These are phyloP conservation scores for Bruguiera gymnorhiza DNA, from an alignment of 345 rosid species.

Conservation along the genomic window DNA sequence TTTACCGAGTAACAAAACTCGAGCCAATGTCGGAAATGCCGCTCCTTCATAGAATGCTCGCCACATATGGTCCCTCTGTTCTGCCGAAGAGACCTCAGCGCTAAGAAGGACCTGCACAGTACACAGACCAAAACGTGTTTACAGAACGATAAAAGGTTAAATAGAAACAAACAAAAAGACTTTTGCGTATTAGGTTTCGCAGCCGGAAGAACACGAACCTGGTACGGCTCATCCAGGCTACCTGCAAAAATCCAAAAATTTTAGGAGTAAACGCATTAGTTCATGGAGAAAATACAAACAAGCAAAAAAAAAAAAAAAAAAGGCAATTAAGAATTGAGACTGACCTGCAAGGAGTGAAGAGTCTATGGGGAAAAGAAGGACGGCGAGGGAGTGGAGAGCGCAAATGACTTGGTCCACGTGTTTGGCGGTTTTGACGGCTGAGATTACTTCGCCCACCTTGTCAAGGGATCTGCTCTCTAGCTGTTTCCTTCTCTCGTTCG, in stretches of 20 bases:
- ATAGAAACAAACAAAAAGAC: constrained; percentile 7
- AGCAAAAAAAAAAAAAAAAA: background rate
- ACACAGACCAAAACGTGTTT: background rate
- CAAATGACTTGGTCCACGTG: constrained; percentile 67
- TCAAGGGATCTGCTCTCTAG: constrained; percentile 30
- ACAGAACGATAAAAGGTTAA: constrained; percentile 1
- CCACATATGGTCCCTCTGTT: constrained; percentile 53
- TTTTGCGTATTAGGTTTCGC: background rate
- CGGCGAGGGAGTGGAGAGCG: constrained; percentile 71
- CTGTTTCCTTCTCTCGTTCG: constrained; percentile 13
- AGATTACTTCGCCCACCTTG: constrained; percentile 56
- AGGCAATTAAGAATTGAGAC: background rate
- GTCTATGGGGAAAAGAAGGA: constrained; percentile 69
- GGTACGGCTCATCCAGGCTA: constrained; percentile 44
- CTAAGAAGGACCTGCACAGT: constrained; percentile 36
- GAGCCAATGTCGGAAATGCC: constrained; percentile 69
- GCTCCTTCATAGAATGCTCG: constrained; percentile 61
- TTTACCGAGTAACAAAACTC: constrained; percentile 66
- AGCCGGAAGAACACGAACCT: constrained; percentile 42
- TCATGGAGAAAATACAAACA: background rate
- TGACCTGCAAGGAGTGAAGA: constrained; percentile 55
- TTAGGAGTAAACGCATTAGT: no score
- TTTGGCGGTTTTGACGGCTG: constrained; percentile 52
- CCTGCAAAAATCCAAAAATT: constrained; percentile 34
- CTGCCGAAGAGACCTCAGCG: constrained; percentile 36